Base-by-base conservation (phyloP, 2,329 filamentous ascomycete species). In the Claviceps paspali region DNA sequence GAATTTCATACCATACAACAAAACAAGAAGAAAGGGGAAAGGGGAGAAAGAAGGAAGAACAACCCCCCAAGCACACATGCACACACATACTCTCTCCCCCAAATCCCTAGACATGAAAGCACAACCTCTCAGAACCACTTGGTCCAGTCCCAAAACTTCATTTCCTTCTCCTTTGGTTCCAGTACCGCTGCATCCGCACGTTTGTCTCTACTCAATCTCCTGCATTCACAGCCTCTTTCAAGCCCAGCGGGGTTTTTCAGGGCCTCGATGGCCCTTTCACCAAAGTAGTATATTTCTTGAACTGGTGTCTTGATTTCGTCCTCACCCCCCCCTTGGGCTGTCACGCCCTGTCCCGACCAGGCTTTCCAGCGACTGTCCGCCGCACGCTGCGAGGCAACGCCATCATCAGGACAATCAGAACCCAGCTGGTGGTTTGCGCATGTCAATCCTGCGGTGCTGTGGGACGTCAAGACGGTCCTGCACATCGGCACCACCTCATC, bases 61-160 rank as follows among this genome's bases (percentile, higher is more conserved):
- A 22, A 22, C 8, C 21, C 21, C 21, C 8, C 21, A 22, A n/a
- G n/a, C n/a, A n/a, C n/a, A 2, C 14, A 7, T 15, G n/a, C n/a
- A 28, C 2, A n/a, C 12, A 15, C n/a, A 7, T 7, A n/a, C 4
- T 12, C 12, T n/a, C 12, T 3, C 26, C 26, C 28, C 14, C 28
- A 18, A 18, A n/a, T n/a, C 19, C 24, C 14, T 10, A 24, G 19
- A 23, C 22, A 21, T 11, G 5, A 11, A 9, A 30, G 14, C 4
- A 22, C 21, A 11, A n/a, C 4, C 11, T 5, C 31, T 42, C 46
- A 56, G 37, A 56, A 55, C 53, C 52, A 56, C 28, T 38, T 34
- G 29, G 41, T 47, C 53, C 44, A 47, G 22, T 40, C 41, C 40
- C 42, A 48, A 14, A 46, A 42, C 11, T 49, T 45, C 24, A 41